Percentiles rank a stretch among this genome's conserved stretches.
phyloP scores from a whole-genome alignment of 768 basidiomycete genomes.

The Naganishia vaughanmartiniae region DNA sequence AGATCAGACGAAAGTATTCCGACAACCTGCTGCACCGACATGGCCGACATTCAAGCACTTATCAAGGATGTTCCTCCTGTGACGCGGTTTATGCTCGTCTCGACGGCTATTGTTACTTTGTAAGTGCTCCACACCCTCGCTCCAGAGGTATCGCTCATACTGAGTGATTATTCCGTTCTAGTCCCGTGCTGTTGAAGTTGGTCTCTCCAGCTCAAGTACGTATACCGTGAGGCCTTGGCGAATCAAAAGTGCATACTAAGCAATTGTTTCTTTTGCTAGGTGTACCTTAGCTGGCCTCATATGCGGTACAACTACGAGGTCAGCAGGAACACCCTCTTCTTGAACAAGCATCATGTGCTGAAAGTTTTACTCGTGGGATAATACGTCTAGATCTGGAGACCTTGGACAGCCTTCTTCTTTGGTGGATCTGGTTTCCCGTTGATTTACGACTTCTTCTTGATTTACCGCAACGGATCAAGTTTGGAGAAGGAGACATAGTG shows the following conservation, averaged over 20 bases:
- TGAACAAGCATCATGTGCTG: background rate
- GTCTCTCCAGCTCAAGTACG: conserved; percentile 32
- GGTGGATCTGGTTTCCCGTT: conserved; percentile 49
- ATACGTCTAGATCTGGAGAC: conserved; percentile 43
- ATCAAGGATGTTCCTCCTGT: conserved; percentile 46
- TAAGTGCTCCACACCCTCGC: conserved; percentile 30
- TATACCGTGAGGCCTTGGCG: background rate
- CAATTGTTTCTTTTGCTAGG: conserved; percentile 28
- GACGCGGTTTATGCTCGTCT: conserved; percentile 42
- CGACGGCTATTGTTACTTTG: conserved; percentile 42
- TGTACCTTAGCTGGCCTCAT: conserved; percentile 41
- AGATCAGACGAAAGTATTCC: too few species aligned
- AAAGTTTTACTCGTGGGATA: background rate
- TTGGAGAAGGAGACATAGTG: conserved; percentile 47
- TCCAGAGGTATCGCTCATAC: background rate
- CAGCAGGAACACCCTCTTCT: too few species aligned
- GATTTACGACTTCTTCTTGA: conserved; percentile 50
- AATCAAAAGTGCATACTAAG: background rate
- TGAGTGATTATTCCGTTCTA: conserved; percentile 4
- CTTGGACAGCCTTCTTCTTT: conserved; percentile 47
- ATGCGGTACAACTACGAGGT: conserved; percentile 40
- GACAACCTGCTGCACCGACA: too few species aligned
- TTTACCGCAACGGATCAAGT: conserved; percentile 48
- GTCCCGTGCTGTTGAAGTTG: conserved; percentile 43
- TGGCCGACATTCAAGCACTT: conserved; percentile 45